Evolutionary conservation across 805 yeast species (phyloP).

Genomic region (Nakazawaea pomicola): DNA sequence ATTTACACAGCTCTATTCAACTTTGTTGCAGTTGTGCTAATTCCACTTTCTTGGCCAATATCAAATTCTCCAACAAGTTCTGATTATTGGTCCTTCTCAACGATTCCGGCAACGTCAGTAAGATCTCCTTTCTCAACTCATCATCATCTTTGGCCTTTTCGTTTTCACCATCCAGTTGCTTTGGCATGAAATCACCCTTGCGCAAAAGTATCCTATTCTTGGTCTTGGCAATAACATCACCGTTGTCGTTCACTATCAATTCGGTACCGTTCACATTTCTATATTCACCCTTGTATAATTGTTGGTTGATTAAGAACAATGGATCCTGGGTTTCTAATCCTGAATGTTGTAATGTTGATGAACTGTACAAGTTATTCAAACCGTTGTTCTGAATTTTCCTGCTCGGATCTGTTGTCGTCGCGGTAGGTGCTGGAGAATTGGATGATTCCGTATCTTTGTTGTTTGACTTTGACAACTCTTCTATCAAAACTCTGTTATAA

Average conservation of each 20-base stretch:
- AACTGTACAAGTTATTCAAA: conserved; percentile 3
- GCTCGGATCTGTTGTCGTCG: not conserved
- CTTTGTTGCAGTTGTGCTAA: too few relatives aligned
- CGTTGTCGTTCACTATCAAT: conserved; percentile 30
- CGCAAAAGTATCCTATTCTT: conserved; percentile 25
- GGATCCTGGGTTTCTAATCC: conserved; percentile 55
- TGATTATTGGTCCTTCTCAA: conserved; percentile 5
- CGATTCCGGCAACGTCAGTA: conserved; percentile 2
- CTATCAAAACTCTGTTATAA: conserved; percentile 3
- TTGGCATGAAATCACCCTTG: conserved; percentile 24
- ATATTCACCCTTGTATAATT: conserved; percentile 75
- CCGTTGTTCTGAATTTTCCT: not conserved
- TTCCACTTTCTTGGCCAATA: conserved; percentile 6
- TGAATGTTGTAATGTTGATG: conserved; percentile 39
- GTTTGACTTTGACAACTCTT: conserved; percentile 6
- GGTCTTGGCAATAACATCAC: conserved; percentile 26
- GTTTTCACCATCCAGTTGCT: not conserved
- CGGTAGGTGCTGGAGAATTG: too few relatives aligned
- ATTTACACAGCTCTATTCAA: too few relatives aligned
- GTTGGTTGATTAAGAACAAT: conserved; percentile 50
- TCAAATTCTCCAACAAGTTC: conserved; percentile 4
- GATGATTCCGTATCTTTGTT: not conserved
- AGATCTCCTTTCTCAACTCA: not conserved
- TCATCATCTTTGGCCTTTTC: conserved; percentile 1
- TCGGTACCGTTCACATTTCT: conserved; percentile 73